Percentiles rank a stretch among this genome's conserved stretches.
Evolutionary conservation across 306 rosid genomes (phyloP).

Genomic region (Comarum palustre): DNA sequence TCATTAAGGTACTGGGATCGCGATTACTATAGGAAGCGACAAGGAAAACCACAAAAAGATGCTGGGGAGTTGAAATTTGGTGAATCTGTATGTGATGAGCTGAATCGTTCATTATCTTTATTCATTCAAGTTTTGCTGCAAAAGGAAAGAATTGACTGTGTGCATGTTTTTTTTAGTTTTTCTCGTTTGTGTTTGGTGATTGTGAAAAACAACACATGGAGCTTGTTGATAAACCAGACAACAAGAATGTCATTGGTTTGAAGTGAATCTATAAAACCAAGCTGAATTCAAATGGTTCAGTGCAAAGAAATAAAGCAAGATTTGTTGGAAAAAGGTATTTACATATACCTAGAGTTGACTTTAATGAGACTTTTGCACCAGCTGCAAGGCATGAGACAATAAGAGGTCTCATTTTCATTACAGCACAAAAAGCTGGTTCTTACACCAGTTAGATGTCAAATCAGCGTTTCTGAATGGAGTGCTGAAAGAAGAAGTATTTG

Average conservation of each 20-base stretch:
- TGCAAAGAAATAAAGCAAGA: too few relatives aligned
- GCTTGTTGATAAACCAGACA: too few relatives aligned
- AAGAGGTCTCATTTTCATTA: neutral
- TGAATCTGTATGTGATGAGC: slow-evolving; percentile 72
- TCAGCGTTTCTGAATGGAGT: neutral
- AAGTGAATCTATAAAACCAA: too few relatives aligned
- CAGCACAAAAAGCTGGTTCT: neutral
- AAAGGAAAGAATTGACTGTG: slow-evolving; percentile 19
- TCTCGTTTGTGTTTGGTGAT: slow-evolving; percentile 96
- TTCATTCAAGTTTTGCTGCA: slow-evolving; percentile 14
- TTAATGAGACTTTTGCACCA: too few relatives aligned
- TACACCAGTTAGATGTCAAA: too few relatives aligned
- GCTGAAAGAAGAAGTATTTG: neutral
- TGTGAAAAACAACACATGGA: slow-evolving; percentile 99
- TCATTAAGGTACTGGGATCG: slow-evolving; percentile 94
- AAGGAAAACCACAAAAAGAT: slow-evolving; percentile 43
- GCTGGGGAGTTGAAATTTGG: slow-evolving; percentile 51
- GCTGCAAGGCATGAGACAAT: neutral
- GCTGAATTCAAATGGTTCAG: too few relatives aligned
- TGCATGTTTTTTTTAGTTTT: slow-evolving; percentile 49
- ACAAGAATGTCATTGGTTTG: too few relatives aligned
- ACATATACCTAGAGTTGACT: neutral
- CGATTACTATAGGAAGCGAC: slow-evolving; percentile 72
- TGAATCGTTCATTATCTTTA: slow-evolving; percentile 19
- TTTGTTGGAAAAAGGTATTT: neutral